Percentiles rank a stretch among this genome's conserved stretches.
Conservation (phyloP, 1,139 yeast species). For the Geotrichum citri-aurantii region DNA sequence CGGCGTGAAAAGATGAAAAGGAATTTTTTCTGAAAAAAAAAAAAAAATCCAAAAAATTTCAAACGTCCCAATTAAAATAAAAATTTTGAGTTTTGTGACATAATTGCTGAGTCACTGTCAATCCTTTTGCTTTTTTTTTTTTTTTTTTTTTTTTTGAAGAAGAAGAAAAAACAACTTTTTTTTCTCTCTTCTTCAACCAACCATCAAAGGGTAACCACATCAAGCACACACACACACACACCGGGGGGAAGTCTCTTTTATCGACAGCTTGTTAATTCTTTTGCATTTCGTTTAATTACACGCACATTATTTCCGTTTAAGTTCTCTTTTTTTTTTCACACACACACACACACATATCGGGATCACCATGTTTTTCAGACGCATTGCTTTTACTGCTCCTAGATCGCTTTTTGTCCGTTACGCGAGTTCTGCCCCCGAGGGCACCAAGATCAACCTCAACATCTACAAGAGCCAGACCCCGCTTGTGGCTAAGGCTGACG, state of each 20-base stretch:
- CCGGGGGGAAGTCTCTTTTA: too few relatives aligned
- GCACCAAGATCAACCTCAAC: slow-evolving; percentile 74
- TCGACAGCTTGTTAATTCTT: too few relatives aligned
- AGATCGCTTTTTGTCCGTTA: background rate
- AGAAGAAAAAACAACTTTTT: too few relatives aligned
- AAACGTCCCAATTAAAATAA: background rate
- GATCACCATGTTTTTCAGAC: background rate
- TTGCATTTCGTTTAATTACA: too few relatives aligned
- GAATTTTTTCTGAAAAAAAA: background rate
- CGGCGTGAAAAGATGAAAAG: background rate
- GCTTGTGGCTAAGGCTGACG: slow-evolving; percentile 83
- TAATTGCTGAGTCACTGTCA: background rate
- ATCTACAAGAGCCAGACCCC: slow-evolving; percentile 75
- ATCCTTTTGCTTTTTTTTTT: background rate
- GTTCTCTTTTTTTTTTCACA: background rate
- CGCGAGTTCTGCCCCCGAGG: slow-evolving; percentile 50
- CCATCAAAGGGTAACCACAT: too few relatives aligned
- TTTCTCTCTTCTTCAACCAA: background rate
- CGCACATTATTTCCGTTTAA: too few relatives aligned
- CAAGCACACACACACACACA: too few relatives aligned
- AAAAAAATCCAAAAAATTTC: background rate
- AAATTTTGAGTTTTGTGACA: background rate
- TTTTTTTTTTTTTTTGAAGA: too few relatives aligned
- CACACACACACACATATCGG: background rate
- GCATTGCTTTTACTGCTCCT: background rate